Evolutionary conservation across 768 basidiomycete species (phyloP).

Genomic region (Phaffia australis): DNA sequence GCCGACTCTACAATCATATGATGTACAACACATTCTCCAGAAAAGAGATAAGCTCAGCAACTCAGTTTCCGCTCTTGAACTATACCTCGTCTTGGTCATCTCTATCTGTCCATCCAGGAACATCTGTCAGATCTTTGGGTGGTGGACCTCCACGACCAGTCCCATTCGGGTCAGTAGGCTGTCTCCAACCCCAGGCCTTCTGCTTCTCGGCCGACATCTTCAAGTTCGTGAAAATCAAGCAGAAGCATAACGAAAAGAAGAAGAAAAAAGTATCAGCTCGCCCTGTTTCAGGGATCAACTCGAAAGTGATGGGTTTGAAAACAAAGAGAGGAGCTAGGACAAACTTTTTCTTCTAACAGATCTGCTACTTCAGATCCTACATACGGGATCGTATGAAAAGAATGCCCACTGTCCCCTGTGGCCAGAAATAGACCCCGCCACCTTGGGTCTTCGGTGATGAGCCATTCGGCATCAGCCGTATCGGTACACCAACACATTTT

Average conservation of each 20-base stretch:
- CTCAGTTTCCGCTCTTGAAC: too few relatives aligned
- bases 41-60: too few relatives aligned
- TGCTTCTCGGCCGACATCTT: constrained; percentile 20
- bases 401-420: constrained; percentile 32
- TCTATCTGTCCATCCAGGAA: constrained; percentile 2
- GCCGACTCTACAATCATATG: too few relatives aligned
- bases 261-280: constrained; percentile 23
- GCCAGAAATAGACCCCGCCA: constrained; percentile 33
- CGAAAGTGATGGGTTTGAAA: background rate
- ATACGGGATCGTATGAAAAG: constrained; percentile 34
- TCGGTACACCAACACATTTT: constrained; percentile 32
- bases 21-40: too few relatives aligned
- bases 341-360: constrained; percentile 32
- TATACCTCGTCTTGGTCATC: constrained; percentile 6
- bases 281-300: constrained; percentile 7
- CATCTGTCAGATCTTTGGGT: constrained; percentile 13
- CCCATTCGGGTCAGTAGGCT: constrained; percentile 14
- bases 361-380: constrained; percentile 34
- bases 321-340: background rate
- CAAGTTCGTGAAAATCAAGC: background rate
- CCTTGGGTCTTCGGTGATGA: constrained; percentile 33
- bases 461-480: constrained; percentile 32
- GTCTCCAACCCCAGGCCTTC: constrained; percentile 24
- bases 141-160: constrained; percentile 22
- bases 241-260: too few relatives aligned